Percentiles rank a stretch among this genome's conserved stretches.
Conservation (phyloP, 2,329 filamentous ascomycete genomes). For the Hymenoscyphus linearis region DNA sequence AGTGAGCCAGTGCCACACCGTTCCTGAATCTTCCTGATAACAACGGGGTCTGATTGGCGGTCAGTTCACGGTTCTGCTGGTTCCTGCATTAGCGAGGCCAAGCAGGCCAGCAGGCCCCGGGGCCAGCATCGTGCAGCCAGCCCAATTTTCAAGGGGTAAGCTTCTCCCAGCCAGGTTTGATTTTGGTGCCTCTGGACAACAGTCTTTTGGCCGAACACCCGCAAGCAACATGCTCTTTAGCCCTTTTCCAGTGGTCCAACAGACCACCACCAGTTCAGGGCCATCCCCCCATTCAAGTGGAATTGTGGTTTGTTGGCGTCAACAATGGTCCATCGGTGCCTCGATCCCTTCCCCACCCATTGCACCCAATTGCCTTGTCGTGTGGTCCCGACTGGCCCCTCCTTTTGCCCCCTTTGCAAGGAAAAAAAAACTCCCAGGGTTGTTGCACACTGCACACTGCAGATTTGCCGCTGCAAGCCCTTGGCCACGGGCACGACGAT, state of each 20-base stretch:
- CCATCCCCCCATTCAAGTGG: not conserved
- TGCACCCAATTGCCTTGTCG: not conserved
- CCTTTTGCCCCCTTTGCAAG: not conserved
- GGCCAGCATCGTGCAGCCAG: not conserved
- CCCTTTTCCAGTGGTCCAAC: not conserved
- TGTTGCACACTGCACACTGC: not conserved
- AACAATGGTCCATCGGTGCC: not conserved
- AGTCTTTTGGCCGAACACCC: not conserved
- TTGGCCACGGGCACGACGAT: not conserved
- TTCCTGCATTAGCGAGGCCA: conserved; percentile 1
- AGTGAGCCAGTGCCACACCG: not conserved
- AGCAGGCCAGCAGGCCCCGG: no score
- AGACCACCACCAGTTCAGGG: not conserved
- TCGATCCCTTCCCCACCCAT: not conserved
- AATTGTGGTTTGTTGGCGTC: not conserved
- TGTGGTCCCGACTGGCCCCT: not conserved
- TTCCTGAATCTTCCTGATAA: not conserved
- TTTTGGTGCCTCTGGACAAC: not conserved
- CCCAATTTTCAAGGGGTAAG: not conserved
- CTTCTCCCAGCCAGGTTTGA: not conserved
- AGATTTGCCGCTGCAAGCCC: conserved; percentile 7
- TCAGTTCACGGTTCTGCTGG: not conserved
- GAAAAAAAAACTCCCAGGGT: not conserved
- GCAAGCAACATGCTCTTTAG: not conserved
- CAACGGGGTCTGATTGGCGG: not conserved